Evolutionary conservation across 306 rosid species (phyloP), one percentile per base, ranked within the genome.

Genomic region (Cicer yamashitae): DNA sequence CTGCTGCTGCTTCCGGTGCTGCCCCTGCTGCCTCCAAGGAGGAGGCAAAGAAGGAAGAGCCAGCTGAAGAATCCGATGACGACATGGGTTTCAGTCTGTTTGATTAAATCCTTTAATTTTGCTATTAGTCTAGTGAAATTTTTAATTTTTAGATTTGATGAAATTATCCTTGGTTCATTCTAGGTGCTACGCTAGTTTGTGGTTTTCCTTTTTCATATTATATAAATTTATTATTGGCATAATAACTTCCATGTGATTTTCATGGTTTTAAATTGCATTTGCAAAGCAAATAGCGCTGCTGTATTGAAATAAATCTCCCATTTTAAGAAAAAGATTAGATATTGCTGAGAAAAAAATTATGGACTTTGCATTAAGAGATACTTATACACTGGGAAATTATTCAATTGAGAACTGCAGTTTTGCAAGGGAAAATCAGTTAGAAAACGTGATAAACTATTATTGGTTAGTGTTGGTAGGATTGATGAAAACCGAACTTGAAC

Each of bases 1-100:
- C 53, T 60, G 71, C 39, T 37, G 67, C 12, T 44, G 53, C 53
- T 17, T 43, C 53, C 0, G 18, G 12, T 66, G 71, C 40, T 22
- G 71, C 71, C 40, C 71, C 71, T 10, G 71, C 54, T 20, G 71
- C 71, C 2, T 15, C 56, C 25, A 66, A 66, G 54, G 71, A 66
- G 54, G 71, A 66, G 18, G 38, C 52, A 8, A 45, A 66, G 56
- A 44, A 66, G 71, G 71, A 66, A 10, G 71, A 66, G 56, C 71
- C 71, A 0, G 71, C 48, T 5, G 71, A 66, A 20, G 71, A 66
- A 22, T 66, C 71, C 0, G 71, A 66, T 6, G 71, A 66, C 0
- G 71, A 66, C 54, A 20, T 44, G 12, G 71, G 71, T 7, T 20
- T 66, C 7, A 25, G 56, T 45, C 71, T 66, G 12, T 66, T 66